Percentiles rank a stretch among this genome's conserved stretches.
These are phyloP conservation scores for Lophium mytilinum DNA, from an alignment of 495 filamentous ascomycete genomes.

Conservation along the genomic window DNA sequence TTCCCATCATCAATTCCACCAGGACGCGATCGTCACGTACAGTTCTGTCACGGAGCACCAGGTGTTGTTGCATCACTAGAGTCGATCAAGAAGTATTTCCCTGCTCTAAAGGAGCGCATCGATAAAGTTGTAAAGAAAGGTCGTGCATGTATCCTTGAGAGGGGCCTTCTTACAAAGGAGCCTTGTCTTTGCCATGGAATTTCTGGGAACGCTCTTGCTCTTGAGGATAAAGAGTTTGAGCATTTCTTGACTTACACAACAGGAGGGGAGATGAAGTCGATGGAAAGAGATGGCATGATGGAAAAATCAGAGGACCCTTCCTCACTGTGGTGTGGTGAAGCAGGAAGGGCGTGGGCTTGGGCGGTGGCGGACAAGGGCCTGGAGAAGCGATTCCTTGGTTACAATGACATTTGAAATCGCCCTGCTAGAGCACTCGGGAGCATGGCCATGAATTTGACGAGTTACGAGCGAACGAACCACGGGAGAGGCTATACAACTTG, in stretches of 20 bases:
- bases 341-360: slow-evolving; percentile 43
- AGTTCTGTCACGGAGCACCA: slow-evolving; percentile 61
- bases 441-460: slow-evolving; percentile 2
- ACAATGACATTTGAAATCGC: slow-evolving; percentile 38
- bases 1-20: slow-evolving; percentile 37
- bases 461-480: slow-evolving; percentile 17
- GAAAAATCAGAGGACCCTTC: slow-evolving; percentile 35
- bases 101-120: slow-evolving; percentile 39
- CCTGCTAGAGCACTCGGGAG: not conserved
- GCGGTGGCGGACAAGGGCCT: slow-evolving; percentile 37
- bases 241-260: slow-evolving; percentile 47
- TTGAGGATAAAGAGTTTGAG: slow-evolving; percentile 37
- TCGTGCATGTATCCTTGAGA: slow-evolving; percentile 39
- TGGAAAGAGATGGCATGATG: slow-evolving; percentile 39
- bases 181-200: slow-evolving; percentile 59
- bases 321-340: slow-evolving; percentile 39
- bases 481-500: too few species aligned
- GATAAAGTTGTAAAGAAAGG: slow-evolving; percentile 40
- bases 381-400: slow-evolving; percentile 37
- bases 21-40: slow-evolving; percentile 45
- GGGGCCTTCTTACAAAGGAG: slow-evolving; percentile 53
- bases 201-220: slow-evolving; percentile 51
- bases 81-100: slow-evolving; percentile 43
- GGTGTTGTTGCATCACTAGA: slow-evolving; percentile 49
- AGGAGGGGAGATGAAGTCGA: slow-evolving; percentile 41